phyloP scores from a whole-genome alignment of 1,284 basidiomycete genomes.

The Sanghuangporus sanghuang region DNA sequence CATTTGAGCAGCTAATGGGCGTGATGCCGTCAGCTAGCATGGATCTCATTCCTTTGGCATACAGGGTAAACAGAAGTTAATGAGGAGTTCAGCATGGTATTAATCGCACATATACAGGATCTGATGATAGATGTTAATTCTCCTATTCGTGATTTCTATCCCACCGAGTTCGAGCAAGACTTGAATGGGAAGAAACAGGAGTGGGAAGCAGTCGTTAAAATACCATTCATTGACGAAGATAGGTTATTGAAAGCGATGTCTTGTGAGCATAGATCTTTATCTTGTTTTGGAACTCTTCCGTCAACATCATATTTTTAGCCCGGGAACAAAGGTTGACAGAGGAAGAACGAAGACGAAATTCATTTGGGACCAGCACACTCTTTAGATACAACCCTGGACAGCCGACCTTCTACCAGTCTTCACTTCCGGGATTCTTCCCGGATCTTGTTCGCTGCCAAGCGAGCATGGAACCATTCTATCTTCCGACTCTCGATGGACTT shows the following conservation, averaged over 20 bases:
- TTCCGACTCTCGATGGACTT: slow-evolving; percentile 86
- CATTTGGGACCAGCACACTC: slow-evolving; percentile 73
- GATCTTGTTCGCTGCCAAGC: slow-evolving; percentile 82
- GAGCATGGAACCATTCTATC: slow-evolving; percentile 72
- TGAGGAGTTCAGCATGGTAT: background rate
- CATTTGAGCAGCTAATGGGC: slow-evolving; percentile 98
- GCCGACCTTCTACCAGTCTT: slow-evolving; percentile 77
- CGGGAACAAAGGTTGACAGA: slow-evolving; percentile 72
- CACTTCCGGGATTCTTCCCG: slow-evolving; percentile 93
- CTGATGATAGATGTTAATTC: slow-evolving; percentile 87
- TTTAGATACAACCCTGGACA: slow-evolving; percentile 72
- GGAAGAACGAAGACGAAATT: slow-evolving; percentile 79
- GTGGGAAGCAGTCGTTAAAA: slow-evolving; percentile 99
- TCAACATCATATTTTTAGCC: slow-evolving; percentile 34
- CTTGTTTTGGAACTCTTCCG: background rate
- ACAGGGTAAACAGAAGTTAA: slow-evolving; percentile 47
- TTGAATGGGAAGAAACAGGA: slow-evolving; percentile 98
- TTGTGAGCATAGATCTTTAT: slow-evolving; percentile 37
- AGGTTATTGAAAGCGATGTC: slow-evolving; percentile 81
- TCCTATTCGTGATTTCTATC: slow-evolving; percentile 94
- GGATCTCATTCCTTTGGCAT: slow-evolving; percentile 84
- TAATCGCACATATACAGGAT: slow-evolving; percentile 44
- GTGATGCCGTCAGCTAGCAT: slow-evolving; percentile 89
- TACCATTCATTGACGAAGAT: slow-evolving; percentile 92
- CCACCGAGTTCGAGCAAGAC: slow-evolving; percentile 85